A percentile compares a stretch with the other conserved stretches of the same genome.
phyloP scores from a whole-genome alignment of 2,329 filamentous ascomycete species.

The Aspergillus sp. region DNA sequence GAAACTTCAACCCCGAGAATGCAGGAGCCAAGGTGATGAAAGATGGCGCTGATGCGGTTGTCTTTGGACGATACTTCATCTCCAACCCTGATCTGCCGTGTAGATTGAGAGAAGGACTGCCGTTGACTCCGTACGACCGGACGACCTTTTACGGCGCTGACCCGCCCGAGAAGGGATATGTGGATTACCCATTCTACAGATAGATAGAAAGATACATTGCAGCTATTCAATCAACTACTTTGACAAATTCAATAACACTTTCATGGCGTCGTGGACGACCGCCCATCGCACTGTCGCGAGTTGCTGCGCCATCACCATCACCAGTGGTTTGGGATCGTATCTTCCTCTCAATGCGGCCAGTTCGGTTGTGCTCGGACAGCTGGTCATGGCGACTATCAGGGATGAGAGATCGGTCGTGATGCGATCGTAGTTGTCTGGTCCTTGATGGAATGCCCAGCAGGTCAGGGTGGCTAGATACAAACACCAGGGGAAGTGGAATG shows the following conservation, averaged over 20 bases:
- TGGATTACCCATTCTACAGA: conserved; percentile 33
- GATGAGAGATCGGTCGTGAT: conserved; percentile 27
- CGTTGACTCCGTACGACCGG: conserved; percentile 35
- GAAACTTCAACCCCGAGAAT: conserved; percentile 20
- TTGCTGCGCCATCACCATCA: conserved; percentile 52
- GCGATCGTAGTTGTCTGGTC: conserved; percentile 38
- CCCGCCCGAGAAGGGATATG: conserved; percentile 30
- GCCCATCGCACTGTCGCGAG: conserved; percentile 57
- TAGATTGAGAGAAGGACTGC: conserved; percentile 30
- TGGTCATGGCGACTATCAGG: conserved; percentile 30
- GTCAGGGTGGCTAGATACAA: conserved; percentile 56
- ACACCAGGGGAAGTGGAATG: conserved; percentile 61
- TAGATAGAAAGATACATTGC: too few species aligned
- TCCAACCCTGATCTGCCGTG: conserved; percentile 41
- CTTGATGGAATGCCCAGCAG: conserved; percentile 57
- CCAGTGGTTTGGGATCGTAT: conserved; percentile 49
- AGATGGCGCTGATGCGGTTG: conserved; percentile 24
- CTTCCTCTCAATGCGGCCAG: conserved; percentile 37
- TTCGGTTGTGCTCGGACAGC: conserved; percentile 29
- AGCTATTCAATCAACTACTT: too few species aligned
- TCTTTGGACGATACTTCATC: conserved; percentile 38
- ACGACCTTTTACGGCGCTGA: conserved; percentile 37
- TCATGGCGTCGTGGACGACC: conserved; percentile 58
- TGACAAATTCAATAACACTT: conserved; percentile 38
- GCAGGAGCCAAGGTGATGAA: conserved; percentile 12